Conservation (phyloP, 805 yeast species). For the Saccharomycopsis sp. region DNA sequence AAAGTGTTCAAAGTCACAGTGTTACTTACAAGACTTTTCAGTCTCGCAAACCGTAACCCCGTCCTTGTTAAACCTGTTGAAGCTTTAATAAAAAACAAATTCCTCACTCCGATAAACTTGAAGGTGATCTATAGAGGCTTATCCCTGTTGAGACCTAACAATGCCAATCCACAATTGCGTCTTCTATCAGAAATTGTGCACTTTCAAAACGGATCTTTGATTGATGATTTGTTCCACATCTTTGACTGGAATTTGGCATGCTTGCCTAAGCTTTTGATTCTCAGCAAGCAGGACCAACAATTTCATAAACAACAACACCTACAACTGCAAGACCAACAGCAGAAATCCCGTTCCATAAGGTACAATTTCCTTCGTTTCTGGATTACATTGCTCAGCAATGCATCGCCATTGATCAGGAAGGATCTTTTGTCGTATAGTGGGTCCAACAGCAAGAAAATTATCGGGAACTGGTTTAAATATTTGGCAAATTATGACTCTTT, state of each 20-base stretch:
- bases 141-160: conserved; percentile 46
- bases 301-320: conserved; percentile 29
- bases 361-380: conserved; percentile 55
- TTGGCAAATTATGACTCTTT: conserved; percentile 48
- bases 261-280: conserved; percentile 55
- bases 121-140: conserved; percentile 66
- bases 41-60: conserved; percentile 2
- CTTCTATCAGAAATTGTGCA: conserved; percentile 46
- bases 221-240: conserved; percentile 51
- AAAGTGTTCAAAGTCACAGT: conserved; percentile 30
- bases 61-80: conserved; percentile 26
- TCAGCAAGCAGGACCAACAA: conserved; percentile 36
- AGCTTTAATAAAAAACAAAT: conserved; percentile 43
- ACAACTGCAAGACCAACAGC: conserved; percentile 35
- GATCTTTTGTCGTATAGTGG: conserved; percentile 41
- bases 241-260: conserved; percentile 63
- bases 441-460: conserved; percentile 45
- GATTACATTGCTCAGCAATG: conserved; percentile 41
- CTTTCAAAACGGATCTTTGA: conserved; percentile 42
- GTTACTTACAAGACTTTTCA: conserved; percentile 21
- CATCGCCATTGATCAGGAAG: conserved; percentile 53
- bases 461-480: conserved; percentile 62
- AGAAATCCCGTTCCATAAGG: conserved; percentile 45
- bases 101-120: conserved; percentile 40
- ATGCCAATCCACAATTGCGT: conserved; percentile 56